Conservation (phyloP, 2,329 filamentous ascomycete species). For the Monosporascus ibericus region DNA sequence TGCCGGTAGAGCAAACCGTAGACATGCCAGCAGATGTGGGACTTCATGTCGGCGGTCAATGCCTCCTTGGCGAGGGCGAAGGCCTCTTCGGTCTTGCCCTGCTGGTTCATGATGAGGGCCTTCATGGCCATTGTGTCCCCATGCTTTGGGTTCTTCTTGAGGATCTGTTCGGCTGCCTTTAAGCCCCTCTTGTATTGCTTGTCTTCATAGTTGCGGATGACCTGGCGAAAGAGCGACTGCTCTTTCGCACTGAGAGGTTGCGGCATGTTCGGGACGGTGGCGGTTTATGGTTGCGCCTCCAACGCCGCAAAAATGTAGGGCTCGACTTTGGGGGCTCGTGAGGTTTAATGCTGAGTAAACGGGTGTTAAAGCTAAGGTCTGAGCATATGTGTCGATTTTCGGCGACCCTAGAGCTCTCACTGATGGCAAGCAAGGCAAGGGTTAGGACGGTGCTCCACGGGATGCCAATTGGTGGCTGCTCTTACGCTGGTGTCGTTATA, state of each 20-base stretch:
- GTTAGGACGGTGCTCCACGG: too few species aligned
- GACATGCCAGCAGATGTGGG: slow-evolving; percentile 98
- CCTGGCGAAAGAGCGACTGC: slow-evolving; percentile 84
- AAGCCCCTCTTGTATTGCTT: slow-evolving; percentile 96
- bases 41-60: slow-evolving; percentile 95
- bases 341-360: neutral
- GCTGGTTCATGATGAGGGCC: slow-evolving; percentile 88
- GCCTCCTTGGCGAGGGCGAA: slow-evolving; percentile 90
- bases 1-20: slow-evolving; percentile 91
- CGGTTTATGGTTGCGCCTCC: slow-evolving; percentile 3
- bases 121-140: slow-evolving; percentile 99
- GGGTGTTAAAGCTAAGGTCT: neutral
- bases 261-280: slow-evolving; percentile 47
- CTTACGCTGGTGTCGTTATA: too few species aligned
- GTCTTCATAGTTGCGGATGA: slow-evolving; percentile 94
- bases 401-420: neutral
- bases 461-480: too few species aligned
- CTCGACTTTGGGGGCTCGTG: neutral
- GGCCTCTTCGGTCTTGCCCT: slow-evolving; percentile 88
- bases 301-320: neutral
- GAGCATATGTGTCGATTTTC: neutral
- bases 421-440: neutral
- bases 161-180: slow-evolving; percentile 93
- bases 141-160: slow-evolving; percentile 91
- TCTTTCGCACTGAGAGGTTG: slow-evolving; percentile 80